A percentile compares a stretch with the other conserved stretches of the same genome.
Conservation (phyloP, 2,329 filamentous ascomycete genomes). For the Aulographum hederae region DNA sequence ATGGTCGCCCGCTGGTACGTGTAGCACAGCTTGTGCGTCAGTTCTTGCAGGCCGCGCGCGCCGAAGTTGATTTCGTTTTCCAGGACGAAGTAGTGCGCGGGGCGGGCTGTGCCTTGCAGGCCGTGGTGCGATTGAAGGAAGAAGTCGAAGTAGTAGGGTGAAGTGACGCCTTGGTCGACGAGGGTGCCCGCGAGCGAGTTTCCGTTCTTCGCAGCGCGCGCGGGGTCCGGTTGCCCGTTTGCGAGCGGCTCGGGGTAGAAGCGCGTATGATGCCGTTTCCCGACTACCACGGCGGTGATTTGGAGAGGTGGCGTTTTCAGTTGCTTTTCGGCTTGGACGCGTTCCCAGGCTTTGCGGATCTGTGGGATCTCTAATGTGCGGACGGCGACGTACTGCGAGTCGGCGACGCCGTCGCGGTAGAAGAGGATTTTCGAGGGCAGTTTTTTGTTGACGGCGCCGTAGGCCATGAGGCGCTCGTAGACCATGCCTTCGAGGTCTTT, state of each 20-base stretch:
- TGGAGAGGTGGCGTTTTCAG: background rate
- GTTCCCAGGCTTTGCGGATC: too few species aligned
- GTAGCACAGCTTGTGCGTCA: slow-evolving; percentile 69
- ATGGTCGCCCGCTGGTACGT: slow-evolving; percentile 74
- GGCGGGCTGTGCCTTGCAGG: slow-evolving; percentile 65
- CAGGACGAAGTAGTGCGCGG: slow-evolving; percentile 61
- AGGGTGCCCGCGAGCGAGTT: slow-evolving; percentile 64
- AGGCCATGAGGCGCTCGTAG: background rate
- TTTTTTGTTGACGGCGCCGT: slow-evolving; percentile 26
- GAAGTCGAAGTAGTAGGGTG: slow-evolving; percentile 58
- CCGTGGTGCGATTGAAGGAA: slow-evolving; percentile 68
- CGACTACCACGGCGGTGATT: slow-evolving; percentile 23
- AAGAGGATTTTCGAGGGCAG: slow-evolving; percentile 62
- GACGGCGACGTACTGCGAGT: slow-evolving; percentile 48
- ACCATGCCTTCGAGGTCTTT: background rate
- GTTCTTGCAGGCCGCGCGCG: slow-evolving; percentile 44
- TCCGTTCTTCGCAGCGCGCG: too few species aligned
- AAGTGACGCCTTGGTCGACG: slow-evolving; percentile 68
- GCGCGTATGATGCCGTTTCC: slow-evolving; percentile 76
- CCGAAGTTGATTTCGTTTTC: slow-evolving; percentile 23
- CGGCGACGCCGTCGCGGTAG: slow-evolving; percentile 79
- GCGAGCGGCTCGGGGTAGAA: too few species aligned
- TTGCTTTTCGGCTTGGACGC: background rate
- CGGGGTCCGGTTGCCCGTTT: too few species aligned
- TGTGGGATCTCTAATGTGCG: background rate